These are phyloP conservation scores for Amesomyces nigricolor DNA, from an alignment of 2,329 filamentous ascomycete genomes.

Conservation along the genomic window DNA sequence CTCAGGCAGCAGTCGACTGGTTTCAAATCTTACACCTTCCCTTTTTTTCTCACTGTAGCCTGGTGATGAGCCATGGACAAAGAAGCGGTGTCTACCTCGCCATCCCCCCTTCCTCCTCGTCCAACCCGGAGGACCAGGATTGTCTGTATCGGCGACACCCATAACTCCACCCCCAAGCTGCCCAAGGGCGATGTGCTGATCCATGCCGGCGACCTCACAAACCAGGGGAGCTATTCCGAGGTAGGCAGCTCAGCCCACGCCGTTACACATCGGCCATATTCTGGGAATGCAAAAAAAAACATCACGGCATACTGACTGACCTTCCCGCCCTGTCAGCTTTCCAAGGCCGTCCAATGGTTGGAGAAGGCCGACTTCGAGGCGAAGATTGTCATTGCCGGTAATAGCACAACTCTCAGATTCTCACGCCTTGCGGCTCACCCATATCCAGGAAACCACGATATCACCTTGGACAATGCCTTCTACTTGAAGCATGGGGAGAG, in stretches of 20 bases:
- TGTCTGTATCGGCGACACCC: constrained; percentile 72
- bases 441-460: constrained; percentile 65
- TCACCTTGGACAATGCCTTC: constrained; percentile 62
- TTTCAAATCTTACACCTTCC: neutral
- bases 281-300: too few species aligned
- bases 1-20: neutral
- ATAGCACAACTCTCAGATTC: neutral
- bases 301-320: constrained; percentile 5
- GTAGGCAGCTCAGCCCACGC: constrained; percentile 26
- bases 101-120: neutral
- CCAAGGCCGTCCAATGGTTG: constrained; percentile 60
- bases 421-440: neutral
- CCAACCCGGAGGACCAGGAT: constrained; percentile 51
- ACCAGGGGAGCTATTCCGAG: constrained; percentile 59
- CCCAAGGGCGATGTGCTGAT: constrained; percentile 69
- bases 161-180: constrained; percentile 60
- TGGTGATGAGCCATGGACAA: neutral
- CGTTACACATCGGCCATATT: neutral
- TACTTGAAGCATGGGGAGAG: constrained; percentile 47
- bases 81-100: constrained; percentile 10
- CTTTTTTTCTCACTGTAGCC: neutral
- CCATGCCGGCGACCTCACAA: constrained; percentile 71
- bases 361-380: constrained; percentile 61
- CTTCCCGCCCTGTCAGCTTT: constrained; percentile 36
- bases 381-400: constrained; percentile 67